Conservation (phyloP, 805 yeast genomes). For the Cyberlindnera xishuangbannaensis region DNA sequence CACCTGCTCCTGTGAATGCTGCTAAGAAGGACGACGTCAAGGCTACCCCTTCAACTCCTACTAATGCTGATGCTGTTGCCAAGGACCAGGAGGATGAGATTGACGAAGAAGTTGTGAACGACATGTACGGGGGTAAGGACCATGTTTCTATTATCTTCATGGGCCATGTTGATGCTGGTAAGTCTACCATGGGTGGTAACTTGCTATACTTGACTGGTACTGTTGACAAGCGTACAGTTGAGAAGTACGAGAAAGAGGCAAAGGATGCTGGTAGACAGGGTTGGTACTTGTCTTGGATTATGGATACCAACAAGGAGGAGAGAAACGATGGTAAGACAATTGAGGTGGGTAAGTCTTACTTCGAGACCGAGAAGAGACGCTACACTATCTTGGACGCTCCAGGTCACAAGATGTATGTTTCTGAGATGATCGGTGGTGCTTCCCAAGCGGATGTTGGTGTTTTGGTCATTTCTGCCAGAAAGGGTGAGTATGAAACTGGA, state of each 20-base stretch:
- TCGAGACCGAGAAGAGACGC: conserved; percentile 96
- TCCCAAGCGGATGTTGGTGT: conserved; percentile 99
- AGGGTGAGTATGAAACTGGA: conserved; percentile 99
- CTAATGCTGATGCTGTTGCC: conserved; percentile 40
- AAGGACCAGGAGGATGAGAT: conserved; percentile 75
- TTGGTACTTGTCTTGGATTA: conserved; percentile 99
- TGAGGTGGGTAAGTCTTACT: conserved; percentile 96
- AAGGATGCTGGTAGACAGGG: conserved; percentile 99
- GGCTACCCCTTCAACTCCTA: conserved; percentile 18
- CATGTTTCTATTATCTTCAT: conserved; percentile 94
- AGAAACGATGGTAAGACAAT: conserved; percentile 98
- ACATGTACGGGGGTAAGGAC: conserved; percentile 95
- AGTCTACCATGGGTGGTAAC: conserved; percentile 99
- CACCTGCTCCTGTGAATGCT: conserved; percentile 18
- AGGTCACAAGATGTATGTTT: conserved; percentile 98
- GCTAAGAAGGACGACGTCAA: conserved; percentile 3
- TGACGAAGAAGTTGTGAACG: conserved; percentile 83
- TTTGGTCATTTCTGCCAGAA: conserved; percentile 94
- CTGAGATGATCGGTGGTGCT: conserved; percentile 99
- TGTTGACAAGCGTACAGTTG: conserved; percentile 97
- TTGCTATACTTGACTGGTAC: conserved; percentile 89
- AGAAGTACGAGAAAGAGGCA: conserved; percentile 96
- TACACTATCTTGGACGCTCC: conserved; percentile 99
- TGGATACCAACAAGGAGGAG: conserved; percentile 99
- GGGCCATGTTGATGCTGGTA: conserved; percentile 99